Evolutionary conservation across 2,329 filamentous ascomycete genomes (phyloP).

Genomic region (Diaporthe sp.): DNA sequence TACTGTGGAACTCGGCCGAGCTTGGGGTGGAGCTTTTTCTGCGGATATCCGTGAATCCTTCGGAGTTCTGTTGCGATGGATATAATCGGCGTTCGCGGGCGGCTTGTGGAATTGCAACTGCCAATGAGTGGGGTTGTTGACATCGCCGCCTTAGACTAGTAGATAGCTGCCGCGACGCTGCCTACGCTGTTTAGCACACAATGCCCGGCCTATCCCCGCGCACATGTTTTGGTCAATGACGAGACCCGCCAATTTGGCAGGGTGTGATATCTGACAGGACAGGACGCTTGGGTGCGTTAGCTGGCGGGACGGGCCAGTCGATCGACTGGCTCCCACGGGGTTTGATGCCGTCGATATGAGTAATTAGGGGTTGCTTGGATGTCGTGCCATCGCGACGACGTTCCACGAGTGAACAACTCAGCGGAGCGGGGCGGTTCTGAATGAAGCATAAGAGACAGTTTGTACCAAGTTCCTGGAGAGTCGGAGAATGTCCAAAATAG

Average conservation of each 20-base stretch:
- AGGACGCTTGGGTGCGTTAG: not conserved
- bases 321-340: not conserved
- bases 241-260: not conserved
- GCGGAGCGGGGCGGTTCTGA: too few species aligned
- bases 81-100: not conserved
- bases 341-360: not conserved
- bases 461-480: too few species aligned
- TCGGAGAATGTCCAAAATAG: not conserved
- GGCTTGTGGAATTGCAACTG: not conserved
- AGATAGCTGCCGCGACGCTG: not conserved
- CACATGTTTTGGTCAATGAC: not conserved
- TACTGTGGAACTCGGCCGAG: not conserved
- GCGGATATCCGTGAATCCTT: not conserved
- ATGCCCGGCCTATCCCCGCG: not conserved
- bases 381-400: not conserved
- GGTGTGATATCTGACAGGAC: not conserved
- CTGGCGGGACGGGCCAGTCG: not conserved
- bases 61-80: too few species aligned
- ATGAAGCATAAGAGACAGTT: not conserved
- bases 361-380: not conserved
- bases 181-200: not conserved
- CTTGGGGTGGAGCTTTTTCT: not conserved
- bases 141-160: not conserved
- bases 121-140: not conserved
- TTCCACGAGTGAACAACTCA: not conserved